A percentile compares a stretch with the other conserved stretches of the same genome.
phyloP scores from a whole-genome alignment of 495 filamentous ascomycete species.

The Penicillium paradoxum region DNA sequence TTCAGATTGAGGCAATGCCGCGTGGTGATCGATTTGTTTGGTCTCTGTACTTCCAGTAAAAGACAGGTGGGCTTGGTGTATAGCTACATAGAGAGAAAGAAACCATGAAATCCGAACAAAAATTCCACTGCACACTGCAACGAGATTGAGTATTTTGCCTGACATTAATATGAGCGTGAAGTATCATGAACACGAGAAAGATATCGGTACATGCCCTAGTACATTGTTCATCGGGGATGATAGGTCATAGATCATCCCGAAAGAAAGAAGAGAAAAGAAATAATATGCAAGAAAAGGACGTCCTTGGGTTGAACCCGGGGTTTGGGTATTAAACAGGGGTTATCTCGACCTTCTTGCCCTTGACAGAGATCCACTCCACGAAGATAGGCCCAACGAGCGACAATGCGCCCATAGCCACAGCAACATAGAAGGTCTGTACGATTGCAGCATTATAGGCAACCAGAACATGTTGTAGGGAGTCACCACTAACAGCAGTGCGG shows the following conservation, averaged over 20 bases:
- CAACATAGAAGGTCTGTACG: conserved; percentile 63
- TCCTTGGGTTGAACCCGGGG: too few relatives aligned
- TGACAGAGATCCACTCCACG: conserved; percentile 78
- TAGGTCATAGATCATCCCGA: not conserved
- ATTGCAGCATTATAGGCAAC: conserved; percentile 68
- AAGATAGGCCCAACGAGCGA: conserved; percentile 56
- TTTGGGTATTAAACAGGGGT: conserved; percentile 44
- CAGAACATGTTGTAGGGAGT: conserved; percentile 51
- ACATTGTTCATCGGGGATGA: not conserved
- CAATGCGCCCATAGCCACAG: conserved; percentile 56
- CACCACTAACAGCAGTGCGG: conserved; percentile 40
- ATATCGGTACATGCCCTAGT: not conserved
- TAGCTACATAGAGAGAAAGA: too few relatives aligned
- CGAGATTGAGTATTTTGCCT: not conserved
- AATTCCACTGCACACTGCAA: not conserved
- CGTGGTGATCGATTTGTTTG: too few relatives aligned
- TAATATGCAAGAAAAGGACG: conserved; percentile 9
- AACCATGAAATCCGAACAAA: too few relatives aligned
- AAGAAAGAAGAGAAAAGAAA: not conserved
- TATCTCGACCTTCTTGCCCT: conserved; percentile 73
- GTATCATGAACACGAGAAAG: not conserved
- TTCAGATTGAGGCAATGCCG: too few relatives aligned
- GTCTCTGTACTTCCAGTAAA: too few relatives aligned
- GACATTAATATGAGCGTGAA: not conserved
- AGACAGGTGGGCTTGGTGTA: too few relatives aligned